Evolutionary conservation across 805 yeast genomes (phyloP), one percentile per base, ranked within the genome.

Genomic region (Komagataella ulmi): DNA sequence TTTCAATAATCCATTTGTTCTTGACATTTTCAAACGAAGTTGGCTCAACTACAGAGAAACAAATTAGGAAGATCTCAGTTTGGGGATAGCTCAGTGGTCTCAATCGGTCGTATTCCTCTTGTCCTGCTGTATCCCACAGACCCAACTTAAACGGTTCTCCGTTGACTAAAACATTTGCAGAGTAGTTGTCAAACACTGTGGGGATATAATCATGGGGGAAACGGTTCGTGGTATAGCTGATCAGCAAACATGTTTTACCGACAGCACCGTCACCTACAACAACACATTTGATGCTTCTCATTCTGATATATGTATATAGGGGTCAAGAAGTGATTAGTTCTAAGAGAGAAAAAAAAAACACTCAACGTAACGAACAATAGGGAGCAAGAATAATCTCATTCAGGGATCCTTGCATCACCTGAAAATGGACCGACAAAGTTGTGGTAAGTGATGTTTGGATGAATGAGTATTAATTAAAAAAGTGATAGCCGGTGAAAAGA

Each of bases 51-150:
- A 89, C 81, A 5, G 95, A 85, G 65, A 88, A 89, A 67, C 97
- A 89, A 54, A 87, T 78, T 51, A 89, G 68, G 62, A 89, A 89
- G 43, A 89, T 85, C 59, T 88, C 96, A 0, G 97, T 88, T 63
- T 89, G 96, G 3, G 96, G 96, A 61, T 89, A 89, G 7, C 93
- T 84, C 55, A 89, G 71, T 2, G 97, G 97, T 66, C 97, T 75
- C 60, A 88, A 74, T 54, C 96, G 74, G 65, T 89, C 96, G 65
- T 88, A 88, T 64, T 88, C 96, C 61, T 86, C 85, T 67, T 89
- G 96, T 24, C 97, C 97, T 3, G 97, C 96, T 14, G 97, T 89
- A 76, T 89, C 97, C 96, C 96, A 89, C 48, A 89, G 74, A 21
- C 95, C 95, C 50, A 89, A 73, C 61, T 87, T 88, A 60, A 85